A percentile compares a stretch with the other conserved stretches of the same genome.
These are phyloP conservation scores for Albizia julibrissin DNA, from an alignment of 306 rosid species.

Conservation along the genomic window DNA sequence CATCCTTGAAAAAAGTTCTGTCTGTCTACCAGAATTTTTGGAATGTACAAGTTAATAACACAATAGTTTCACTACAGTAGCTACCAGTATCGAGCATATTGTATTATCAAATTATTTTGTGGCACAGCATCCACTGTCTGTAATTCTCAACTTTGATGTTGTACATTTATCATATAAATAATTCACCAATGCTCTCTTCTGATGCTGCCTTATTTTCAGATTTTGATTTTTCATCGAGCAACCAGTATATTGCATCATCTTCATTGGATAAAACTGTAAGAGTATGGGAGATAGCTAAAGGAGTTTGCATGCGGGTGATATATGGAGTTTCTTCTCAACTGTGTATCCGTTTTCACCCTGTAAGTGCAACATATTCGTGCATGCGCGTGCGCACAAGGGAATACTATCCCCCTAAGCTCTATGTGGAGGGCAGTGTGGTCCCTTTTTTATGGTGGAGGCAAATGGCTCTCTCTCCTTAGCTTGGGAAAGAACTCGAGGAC, in stretches of 20 bases:
- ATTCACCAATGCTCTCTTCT: constrained; percentile 35
- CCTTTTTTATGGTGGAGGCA: constrained; percentile 20
- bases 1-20: constrained; percentile 14
- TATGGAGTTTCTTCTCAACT: constrained; percentile 90
- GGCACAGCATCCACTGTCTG: background rate
- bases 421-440: constrained; percentile 19
- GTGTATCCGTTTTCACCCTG: constrained; percentile 98
- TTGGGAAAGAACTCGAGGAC: background rate
- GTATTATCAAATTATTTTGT: background rate
- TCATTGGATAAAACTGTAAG: constrained; percentile 95
- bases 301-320: constrained; percentile 93
- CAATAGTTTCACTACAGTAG: background rate
- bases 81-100: constrained; percentile 2
- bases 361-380: constrained; percentile 50
- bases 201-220: constrained; percentile 63
- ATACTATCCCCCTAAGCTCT: constrained; percentile 13
- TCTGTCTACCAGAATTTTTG: constrained; percentile 12
- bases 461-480: background rate
- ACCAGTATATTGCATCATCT: constrained; percentile 94
- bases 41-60: constrained; percentile 4
- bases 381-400: background rate
- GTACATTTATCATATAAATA: background rate
- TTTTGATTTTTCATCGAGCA: constrained; percentile 92
- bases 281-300: constrained; percentile 90
- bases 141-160: constrained; percentile 1